phyloP scores from a whole-genome alignment of 306 rosid species.

The Purshia tridentata region DNA sequence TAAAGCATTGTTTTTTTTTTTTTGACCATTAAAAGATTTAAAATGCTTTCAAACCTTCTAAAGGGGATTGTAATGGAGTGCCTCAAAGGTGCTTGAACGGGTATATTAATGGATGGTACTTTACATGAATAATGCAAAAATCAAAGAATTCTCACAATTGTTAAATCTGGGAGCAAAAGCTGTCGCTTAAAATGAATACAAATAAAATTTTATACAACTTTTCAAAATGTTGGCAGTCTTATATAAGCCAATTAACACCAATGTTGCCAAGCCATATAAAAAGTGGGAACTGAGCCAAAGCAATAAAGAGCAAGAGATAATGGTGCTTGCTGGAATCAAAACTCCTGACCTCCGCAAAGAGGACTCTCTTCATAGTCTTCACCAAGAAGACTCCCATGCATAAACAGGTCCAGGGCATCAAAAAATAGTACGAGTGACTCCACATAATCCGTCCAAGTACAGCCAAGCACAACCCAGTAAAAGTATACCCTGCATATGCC shows the following conservation, averaged over 20 bases:
- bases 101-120: too few species aligned
- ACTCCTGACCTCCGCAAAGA: conserved; percentile 85
- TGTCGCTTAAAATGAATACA: too few species aligned
- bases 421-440: conserved; percentile 69
- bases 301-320: conserved; percentile 88
- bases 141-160: too few species aligned
- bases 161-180: too few species aligned
- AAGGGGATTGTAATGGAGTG: too few species aligned
- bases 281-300: conserved; percentile 87
- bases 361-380: conserved; percentile 93
- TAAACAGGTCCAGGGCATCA: conserved; percentile 88
- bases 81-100: too few species aligned
- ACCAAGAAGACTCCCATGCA: conserved; percentile 96
- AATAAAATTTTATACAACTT: too few species aligned
- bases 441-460: conserved; percentile 64
- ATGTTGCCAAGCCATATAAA: conserved; percentile 93
- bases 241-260: conserved; percentile 84
- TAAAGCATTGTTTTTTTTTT: too few species aligned
- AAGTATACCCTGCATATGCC: conserved; percentile 82
- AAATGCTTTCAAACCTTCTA: too few species aligned
- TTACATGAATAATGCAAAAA: too few species aligned
- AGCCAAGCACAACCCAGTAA: conserved; percentile 82
- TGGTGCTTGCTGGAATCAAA: conserved; percentile 89
- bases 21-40: too few species aligned
- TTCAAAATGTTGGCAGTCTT: conserved; percentile 4